These are phyloP conservation scores for Rubroshorea leprosula DNA, from an alignment of 345 rosid genomes.

Conservation along the genomic window DNA sequence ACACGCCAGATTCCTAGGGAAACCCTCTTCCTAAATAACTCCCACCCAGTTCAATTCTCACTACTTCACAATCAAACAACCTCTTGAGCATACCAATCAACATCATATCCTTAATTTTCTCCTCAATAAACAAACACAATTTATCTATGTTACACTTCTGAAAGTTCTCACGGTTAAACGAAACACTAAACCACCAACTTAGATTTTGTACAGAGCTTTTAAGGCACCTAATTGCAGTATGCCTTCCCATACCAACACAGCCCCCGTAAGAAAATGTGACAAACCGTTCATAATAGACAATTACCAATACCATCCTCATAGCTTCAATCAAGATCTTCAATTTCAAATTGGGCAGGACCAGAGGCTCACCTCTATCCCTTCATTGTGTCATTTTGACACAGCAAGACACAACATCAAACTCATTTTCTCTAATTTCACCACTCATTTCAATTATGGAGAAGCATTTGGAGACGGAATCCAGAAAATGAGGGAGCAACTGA, in stretches of 20 bases:
- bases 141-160: slow-evolving; percentile 35
- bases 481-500: slow-evolving; percentile 8
- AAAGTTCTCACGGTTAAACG: slow-evolving; percentile 38
- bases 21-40: slow-evolving; percentile 63
- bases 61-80: slow-evolving; percentile 49
- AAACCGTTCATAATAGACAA: slow-evolving; percentile 76
- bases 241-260: slow-evolving; percentile 86
- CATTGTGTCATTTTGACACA: slow-evolving; percentile 34
- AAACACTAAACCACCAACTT: slow-evolving; percentile 88
- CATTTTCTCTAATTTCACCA: slow-evolving; percentile 39
- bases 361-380: slow-evolving; percentile 35
- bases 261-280: slow-evolving; percentile 83
- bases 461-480: slow-evolving; percentile 28
- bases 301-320: slow-evolving; percentile 65
- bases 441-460: slow-evolving; percentile 62
- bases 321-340: slow-evolving; percentile 80
- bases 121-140: slow-evolving; percentile 44
- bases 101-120: slow-evolving; percentile 53
- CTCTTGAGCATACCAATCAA: slow-evolving; percentile 47
- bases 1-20: slow-evolving; percentile 80
- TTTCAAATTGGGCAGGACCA: slow-evolving; percentile 74
- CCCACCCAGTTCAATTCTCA: slow-evolving; percentile 62
- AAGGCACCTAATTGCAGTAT: slow-evolving; percentile 79
- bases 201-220: slow-evolving; percentile 67
- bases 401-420: slow-evolving; percentile 52